phyloP scores from a whole-genome alignment of 306 rosid species.

The Cucurbita moschata region DNA sequence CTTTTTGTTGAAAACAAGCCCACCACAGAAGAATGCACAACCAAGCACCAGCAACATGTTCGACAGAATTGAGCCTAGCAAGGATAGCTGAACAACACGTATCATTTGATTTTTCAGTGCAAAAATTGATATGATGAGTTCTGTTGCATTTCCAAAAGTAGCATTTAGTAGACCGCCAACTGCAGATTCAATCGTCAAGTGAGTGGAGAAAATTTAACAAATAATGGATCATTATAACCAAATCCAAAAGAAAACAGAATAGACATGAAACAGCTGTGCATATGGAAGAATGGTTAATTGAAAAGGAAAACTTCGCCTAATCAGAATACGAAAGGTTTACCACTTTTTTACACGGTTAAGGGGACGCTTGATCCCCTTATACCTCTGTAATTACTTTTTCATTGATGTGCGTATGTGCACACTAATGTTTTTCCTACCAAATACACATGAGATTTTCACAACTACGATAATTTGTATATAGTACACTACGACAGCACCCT shows the following conservation, averaged over 20 bases:
- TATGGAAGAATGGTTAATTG: background rate
- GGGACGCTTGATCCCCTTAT: background rate
- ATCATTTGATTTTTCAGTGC: conserved; percentile 62
- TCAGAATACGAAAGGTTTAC: background rate
- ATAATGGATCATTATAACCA: background rate
- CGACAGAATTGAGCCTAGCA: conserved; percentile 76
- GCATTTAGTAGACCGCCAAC: conserved; percentile 82
- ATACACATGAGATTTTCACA: background rate
- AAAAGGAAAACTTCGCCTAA: background rate
- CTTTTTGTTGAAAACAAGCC: conserved; percentile 43
- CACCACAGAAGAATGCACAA: conserved; percentile 69
- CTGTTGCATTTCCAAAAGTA: conserved; percentile 87
- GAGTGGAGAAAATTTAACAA: conserved; percentile 10
- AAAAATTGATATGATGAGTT: conserved; percentile 64
- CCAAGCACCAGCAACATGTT: conserved; percentile 89
- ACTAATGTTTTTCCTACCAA: background rate
- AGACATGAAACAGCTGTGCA: background rate
- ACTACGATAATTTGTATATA: background rate
- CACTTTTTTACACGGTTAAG: background rate
- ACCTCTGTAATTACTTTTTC: background rate
- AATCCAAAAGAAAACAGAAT: background rate
- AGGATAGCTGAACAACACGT: conserved; percentile 66
- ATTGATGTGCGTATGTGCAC: background rate
- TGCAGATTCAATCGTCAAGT: conserved; percentile 24
- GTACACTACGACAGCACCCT: background rate